Base-by-base conservation (phyloP, 257 asterid genomes). In the Cruciata laevipes region DNA sequence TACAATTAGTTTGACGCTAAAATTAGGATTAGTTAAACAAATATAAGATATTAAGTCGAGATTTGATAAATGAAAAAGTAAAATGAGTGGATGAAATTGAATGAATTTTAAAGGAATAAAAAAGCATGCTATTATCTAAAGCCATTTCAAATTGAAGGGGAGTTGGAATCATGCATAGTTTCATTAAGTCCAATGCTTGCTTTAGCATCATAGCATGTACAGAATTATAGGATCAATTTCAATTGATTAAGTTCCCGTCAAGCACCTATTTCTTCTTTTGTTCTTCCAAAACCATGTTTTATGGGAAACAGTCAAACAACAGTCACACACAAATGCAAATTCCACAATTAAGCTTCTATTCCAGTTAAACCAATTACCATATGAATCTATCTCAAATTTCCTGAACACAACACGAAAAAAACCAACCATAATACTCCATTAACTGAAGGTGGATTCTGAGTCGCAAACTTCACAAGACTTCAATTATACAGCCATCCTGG, bases 401-500 rank as follows among this genome's bases (percentile, higher is more conserved):
- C 55, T 47, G 20, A 9, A 66, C 21, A 66, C 61, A 23, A 56
- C 30, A 16, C 12, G 12, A 23, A 44, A 69, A 70, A 61, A 27
- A 30, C 40, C 40, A 65, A 0, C 17, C 59, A 42, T 32, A 44
- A 24, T 42, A 33, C 51, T 33, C 66, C 44, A 63, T 21, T 40
- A 21, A 63, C 21, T 24, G 40, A 12, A 58, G 63, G 63, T 18
- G 24, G 18, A 58, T 70, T 33, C 13, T 6, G 13, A 23, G 38
- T 47, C 52, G 55, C 61, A 68, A 72, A 63, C 35, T 49, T 18
- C 65, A 71, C 42, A n/a, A 11, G n/a, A 12, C 35, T 23, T 32
- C 63, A 58, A 11, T 25, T 21, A 16, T 3, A 30, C 5, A 10
- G 3, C 18, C 3, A 42, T 27, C 37, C 11, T 35, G 51, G 66